A percentile compares a stretch with the other conserved stretches of the same genome.
Evolutionary conservation across 768 basidiomycete species (phyloP).

Genomic region (Naematelia encephala): DNA sequence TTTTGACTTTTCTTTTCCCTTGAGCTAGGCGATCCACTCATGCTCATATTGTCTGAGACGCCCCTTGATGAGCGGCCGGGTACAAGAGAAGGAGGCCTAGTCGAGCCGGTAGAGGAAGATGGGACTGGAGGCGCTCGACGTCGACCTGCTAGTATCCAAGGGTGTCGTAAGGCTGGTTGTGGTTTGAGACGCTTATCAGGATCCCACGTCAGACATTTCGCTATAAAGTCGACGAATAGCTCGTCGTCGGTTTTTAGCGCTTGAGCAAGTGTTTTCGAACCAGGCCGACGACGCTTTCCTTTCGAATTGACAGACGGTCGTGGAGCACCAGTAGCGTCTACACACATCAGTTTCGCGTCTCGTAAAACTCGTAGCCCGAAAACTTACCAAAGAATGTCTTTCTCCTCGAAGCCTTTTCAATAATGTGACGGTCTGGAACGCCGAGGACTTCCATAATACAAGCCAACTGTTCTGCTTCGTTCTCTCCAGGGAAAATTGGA

Average conservation of each 20-base stretch:
- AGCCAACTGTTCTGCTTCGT: conserved; percentile 94
- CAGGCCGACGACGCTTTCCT: conserved; percentile 85
- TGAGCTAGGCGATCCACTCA: not conserved
- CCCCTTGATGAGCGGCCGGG: not conserved
- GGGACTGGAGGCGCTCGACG: conserved; percentile 46
- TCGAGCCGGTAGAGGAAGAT: not conserved
- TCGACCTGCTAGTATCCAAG: conserved; percentile 69
- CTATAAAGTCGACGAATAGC: conserved; percentile 91
- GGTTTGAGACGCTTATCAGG: conserved; percentile 94
- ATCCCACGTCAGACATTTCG: conserved; percentile 97
- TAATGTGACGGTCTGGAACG: conserved; percentile 87
- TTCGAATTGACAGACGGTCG: conserved; percentile 94
- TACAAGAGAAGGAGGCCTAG: conserved; percentile 6
- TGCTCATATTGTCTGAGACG: not conserved
- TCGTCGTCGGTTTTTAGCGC: conserved; percentile 91
- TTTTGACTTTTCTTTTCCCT: conserved; percentile 16
- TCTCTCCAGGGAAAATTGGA: conserved; percentile 98
- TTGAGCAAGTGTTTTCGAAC: conserved; percentile 81
- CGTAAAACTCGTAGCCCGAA: too few species aligned
- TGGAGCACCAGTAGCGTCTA: conserved; percentile 90
- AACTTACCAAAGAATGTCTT: conserved; percentile 90
- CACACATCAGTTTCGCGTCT: not conserved
- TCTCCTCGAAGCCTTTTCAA: conserved; percentile 89
- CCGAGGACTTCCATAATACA: conserved; percentile 99
- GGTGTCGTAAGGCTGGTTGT: conserved; percentile 84